These are phyloP conservation scores for Tremella fuciformis DNA, from an alignment of 768 basidiomycete genomes.

Conservation along the genomic window DNA sequence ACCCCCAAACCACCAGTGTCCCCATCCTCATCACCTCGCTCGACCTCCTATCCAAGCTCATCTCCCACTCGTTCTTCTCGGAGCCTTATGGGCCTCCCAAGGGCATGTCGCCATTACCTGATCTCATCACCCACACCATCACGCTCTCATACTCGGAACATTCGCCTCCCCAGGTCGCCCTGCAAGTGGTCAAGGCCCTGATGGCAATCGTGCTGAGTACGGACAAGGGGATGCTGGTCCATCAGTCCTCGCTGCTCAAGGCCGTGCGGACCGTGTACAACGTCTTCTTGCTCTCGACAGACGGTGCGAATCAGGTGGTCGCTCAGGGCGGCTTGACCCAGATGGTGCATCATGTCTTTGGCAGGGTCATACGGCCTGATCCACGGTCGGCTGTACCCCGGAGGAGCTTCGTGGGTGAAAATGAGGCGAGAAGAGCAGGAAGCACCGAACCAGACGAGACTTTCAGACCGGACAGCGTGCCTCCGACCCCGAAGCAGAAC, in stretches of 20 bases:
- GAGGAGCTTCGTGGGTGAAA: slow-evolving; percentile 31
- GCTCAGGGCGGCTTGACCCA: slow-evolving; percentile 97
- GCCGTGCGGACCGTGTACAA: slow-evolving; percentile 98
- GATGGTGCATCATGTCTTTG: slow-evolving; percentile 96
- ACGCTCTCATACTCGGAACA: slow-evolving; percentile 84
- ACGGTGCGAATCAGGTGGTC: slow-evolving; percentile 92
- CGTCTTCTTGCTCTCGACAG: slow-evolving; percentile 84
- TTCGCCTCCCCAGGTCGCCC: slow-evolving; percentile 82
- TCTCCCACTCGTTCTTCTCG: slow-evolving; percentile 94
- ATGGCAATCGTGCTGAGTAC: slow-evolving; percentile 79
- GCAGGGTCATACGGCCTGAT: slow-evolving; percentile 56
- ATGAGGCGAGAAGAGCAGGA: slow-evolving; percentile 35
- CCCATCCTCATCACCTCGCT: slow-evolving; percentile 93
- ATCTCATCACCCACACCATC: slow-evolving; percentile 90
- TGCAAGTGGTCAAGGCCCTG: slow-evolving; percentile 95
- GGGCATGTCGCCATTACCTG: slow-evolving; percentile 74
- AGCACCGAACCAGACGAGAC: slow-evolving; percentile 18
- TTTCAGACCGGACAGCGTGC: slow-evolving; percentile 14
- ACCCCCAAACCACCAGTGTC: slow-evolving; percentile 76
- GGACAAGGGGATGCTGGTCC: slow-evolving; percentile 61
- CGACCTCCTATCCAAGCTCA: slow-evolving; percentile 95
- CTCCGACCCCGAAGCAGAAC: slow-evolving; percentile 18
- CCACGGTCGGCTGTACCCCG: slow-evolving; percentile 11
- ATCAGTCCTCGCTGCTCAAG: slow-evolving; percentile 92
- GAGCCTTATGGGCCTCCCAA: slow-evolving; percentile 71